Conservation (phyloP, 2,329 filamentous ascomycete species). For the Coniochaeta sp. region DNA sequence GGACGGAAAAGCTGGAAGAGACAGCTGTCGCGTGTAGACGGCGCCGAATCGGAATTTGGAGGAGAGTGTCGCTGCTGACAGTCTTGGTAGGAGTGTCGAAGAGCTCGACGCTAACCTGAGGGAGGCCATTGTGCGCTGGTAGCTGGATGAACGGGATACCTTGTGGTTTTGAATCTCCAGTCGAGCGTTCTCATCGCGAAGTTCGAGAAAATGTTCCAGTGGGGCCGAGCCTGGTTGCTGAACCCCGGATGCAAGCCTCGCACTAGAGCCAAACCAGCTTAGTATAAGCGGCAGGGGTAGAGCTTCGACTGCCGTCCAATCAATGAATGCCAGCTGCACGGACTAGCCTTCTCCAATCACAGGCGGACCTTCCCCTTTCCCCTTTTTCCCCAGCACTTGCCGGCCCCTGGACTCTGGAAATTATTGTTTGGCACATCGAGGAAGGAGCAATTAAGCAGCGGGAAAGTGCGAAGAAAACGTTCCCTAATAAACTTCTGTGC, state of each 20-base stretch:
- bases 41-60: conserved; percentile 4
- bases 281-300: neutral
- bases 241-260: neutral
- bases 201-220: conserved; percentile 1
- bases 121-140: neutral
- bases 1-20: conserved; percentile 15
- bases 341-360: conserved; percentile 16
- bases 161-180: neutral
- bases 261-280: neutral
- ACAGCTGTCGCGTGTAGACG: conserved; percentile 10
- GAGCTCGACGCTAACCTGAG: conserved; percentile 13
- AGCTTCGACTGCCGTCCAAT: conserved; percentile 1
- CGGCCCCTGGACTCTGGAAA: conserved; percentile 17
- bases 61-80: conserved; percentile 10
- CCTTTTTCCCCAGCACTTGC: conserved; percentile 29
- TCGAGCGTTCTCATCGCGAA: neutral
- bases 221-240: neutral
- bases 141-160: neutral
- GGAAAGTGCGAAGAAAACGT: conserved; percentile 10
- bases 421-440: conserved; percentile 16
- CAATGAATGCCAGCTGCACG: conserved; percentile 13
- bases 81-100: conserved; percentile 12
- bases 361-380: conserved; percentile 13
- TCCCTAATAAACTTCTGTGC: neutral
- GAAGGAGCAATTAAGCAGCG: conserved; percentile 9